Evolutionary conservation across 257 asterid species (phyloP).

Genomic region (Plantago major): DNA sequence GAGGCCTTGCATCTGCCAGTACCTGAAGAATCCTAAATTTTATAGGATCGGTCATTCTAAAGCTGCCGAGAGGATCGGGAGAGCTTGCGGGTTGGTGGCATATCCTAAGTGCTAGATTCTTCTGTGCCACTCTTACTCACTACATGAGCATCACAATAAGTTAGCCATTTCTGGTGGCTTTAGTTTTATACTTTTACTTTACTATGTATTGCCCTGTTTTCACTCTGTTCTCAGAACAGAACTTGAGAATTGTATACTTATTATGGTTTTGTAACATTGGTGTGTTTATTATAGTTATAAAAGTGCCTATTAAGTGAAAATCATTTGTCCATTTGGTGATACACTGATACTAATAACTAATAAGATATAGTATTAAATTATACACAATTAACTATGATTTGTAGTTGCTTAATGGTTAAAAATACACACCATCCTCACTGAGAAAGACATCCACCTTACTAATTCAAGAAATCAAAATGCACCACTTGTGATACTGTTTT

Average conservation of each 20-base stretch:
- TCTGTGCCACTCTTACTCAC: neutral
- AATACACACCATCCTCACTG: neutral
- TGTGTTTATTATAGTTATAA: too few relatives aligned
- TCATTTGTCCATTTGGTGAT: too few relatives aligned
- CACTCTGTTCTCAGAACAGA: slow-evolving; percentile 14
- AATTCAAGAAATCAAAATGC: neutral
- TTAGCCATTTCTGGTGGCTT: slow-evolving; percentile 9
- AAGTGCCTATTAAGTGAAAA: neutral
- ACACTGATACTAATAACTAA: too few relatives aligned
- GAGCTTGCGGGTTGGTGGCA: too few relatives aligned
- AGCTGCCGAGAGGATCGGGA: slow-evolving; percentile 70
- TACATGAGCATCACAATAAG: slow-evolving; percentile 1
- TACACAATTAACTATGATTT: neutral
- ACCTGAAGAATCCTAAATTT: slow-evolving; percentile 71
- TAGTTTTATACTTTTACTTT: neutral
- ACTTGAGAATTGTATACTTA: slow-evolving; percentile 12
- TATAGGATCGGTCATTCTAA: slow-evolving; percentile 73
- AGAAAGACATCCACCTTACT: neutral
- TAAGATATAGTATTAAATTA: neutral
- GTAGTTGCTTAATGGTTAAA: neutral
- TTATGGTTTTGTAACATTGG: slow-evolving; percentile 22
- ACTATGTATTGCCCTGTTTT: neutral
- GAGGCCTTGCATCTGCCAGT: slow-evolving; percentile 74
- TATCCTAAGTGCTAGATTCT: slow-evolving; percentile 46
- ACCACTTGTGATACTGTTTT: too few relatives aligned